Conservation (phyloP, 2,329 filamentous ascomycete genomes). For the Tolypocladium album region DNA sequence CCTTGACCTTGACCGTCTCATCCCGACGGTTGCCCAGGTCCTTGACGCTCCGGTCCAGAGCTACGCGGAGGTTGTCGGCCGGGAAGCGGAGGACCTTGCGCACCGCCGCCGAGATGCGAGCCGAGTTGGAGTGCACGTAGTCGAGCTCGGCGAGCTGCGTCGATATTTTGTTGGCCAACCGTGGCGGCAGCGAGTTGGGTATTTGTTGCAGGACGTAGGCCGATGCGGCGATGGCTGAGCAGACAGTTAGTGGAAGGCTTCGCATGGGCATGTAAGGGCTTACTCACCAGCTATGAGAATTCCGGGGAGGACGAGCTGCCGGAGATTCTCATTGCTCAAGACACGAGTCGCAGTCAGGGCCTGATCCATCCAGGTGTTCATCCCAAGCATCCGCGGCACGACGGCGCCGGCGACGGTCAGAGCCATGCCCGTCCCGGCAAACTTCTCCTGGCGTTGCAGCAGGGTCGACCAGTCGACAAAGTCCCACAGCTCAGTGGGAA, state of each 20-base stretch:
- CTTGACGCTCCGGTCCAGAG: conserved; percentile 76
- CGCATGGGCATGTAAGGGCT: background rate
- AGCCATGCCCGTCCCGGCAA: conserved; percentile 88
- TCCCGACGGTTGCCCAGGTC: conserved; percentile 68
- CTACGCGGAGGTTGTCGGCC: conserved; percentile 73
- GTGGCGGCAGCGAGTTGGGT: conserved; percentile 76
- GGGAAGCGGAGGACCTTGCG: conserved; percentile 83
- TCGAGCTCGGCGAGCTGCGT: conserved; percentile 71
- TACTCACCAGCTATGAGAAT: conserved; percentile 65
- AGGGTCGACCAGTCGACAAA: conserved; percentile 83
- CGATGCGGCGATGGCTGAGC: conserved; percentile 57
- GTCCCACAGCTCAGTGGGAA: conserved; percentile 81
- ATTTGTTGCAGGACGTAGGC: conserved; percentile 81
- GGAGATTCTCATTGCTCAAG: conserved; percentile 69
- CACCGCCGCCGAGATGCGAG: conserved; percentile 74
- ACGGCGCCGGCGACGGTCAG: conserved; percentile 83
- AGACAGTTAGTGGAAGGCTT: conserved; percentile 4
- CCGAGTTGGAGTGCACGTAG: conserved; percentile 83
- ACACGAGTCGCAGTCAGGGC: conserved; percentile 72
- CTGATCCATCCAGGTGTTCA: conserved; percentile 82
- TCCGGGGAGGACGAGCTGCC: conserved; percentile 70
- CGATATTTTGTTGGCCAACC: conserved; percentile 76
- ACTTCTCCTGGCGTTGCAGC: conserved; percentile 86
- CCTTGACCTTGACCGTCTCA: conserved; percentile 70
- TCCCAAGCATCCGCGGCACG: conserved; percentile 70